A percentile compares a stretch with the other conserved stretches of the same genome.
Evolutionary conservation across 495 filamentous ascomycete genomes (phyloP).

Genomic region (Neurospora sp.): DNA sequence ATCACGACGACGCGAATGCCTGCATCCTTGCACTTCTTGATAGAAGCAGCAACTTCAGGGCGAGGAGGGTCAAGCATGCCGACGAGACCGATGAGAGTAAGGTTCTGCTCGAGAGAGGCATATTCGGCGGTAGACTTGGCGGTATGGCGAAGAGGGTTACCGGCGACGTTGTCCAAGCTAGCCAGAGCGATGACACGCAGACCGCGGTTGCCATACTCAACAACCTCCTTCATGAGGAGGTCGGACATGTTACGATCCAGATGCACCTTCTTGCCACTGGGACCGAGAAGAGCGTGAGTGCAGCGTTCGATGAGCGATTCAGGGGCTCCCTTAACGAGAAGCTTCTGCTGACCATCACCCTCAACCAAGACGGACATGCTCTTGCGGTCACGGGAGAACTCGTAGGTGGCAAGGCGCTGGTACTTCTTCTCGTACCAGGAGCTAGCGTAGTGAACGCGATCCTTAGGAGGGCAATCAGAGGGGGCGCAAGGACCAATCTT

Average conservation of each 20-base stretch:
- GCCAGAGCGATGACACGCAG: constrained; percentile 94
- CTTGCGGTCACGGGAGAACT: constrained; percentile 97
- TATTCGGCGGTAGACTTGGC: constrained; percentile 83
- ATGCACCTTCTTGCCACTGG: constrained; percentile 61
- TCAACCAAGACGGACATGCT: constrained; percentile 96
- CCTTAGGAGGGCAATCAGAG: constrained; percentile 28
- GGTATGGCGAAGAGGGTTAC: constrained; percentile 56
- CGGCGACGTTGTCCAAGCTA: constrained; percentile 58
- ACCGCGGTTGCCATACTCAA: constrained; percentile 83
- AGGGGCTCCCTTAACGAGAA: constrained; percentile 94
- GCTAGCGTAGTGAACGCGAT: constrained; percentile 69
- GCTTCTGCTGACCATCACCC: constrained; percentile 53
- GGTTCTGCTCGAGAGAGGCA: constrained; percentile 73
- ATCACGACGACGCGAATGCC: constrained; percentile 97
- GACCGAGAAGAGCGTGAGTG: constrained; percentile 63
- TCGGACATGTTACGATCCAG: constrained; percentile 55
- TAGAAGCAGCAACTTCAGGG: constrained; percentile 80
- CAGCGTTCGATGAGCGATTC: constrained; percentile 91
- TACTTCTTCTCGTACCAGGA: constrained; percentile 71
- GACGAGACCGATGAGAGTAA: constrained; percentile 88
- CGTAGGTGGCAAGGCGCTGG: constrained; percentile 74
- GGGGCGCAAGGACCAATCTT: constrained; percentile 67
- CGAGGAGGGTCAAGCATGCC: constrained; percentile 97
- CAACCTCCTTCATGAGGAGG: constrained; percentile 65
- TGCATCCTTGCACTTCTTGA: constrained; percentile 79